Evolutionary conservation across 768 basidiomycete species (phyloP), one percentile per base, ranked within the genome.

Genomic region (Leucocoprinus sp.): DNA sequence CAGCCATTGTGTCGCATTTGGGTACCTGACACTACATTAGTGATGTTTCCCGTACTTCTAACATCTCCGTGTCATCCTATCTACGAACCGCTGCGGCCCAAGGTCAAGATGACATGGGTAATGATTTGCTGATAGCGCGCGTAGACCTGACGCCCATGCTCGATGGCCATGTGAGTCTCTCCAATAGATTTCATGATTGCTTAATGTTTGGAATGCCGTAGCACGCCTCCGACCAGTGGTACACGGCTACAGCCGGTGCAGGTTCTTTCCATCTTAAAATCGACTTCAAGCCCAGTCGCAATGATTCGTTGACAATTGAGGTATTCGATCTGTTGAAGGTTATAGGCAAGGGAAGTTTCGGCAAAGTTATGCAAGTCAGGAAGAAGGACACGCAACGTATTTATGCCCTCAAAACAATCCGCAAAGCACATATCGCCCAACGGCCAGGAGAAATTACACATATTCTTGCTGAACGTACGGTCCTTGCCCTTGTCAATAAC

Each of bases 331-430:
- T 99, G 39, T 83, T 99, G 57, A 96, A 93, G 62, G 95, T 99
- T 36, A 95, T 99, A 49, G 93, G 95, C 15, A 97, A 97, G 65
- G 95, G 96, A 8, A 86, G 82, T 50, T 99, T 99, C 56, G 95
- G 96, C 12, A 99, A 99, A 65, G 93, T 95, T 28, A 98, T 98
- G 96, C 95, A 99, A 75, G 95, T 99, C 33, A 84, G 93, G 43
- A 99, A 99, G 70, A 93, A 96, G 68, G 93, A 99, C 65, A 98
- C 96, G 1, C 79, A 90, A 54, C 90, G 96, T 48, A 87, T 99
- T 57, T 99, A 99, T 67, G 95, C 95, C 2, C 72, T 99, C 57
- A 98, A 98, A 71, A 97, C 96, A 2, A 97, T 98, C 56, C 80
- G 93, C 43, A 99, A 99, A 64, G 95, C 95, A 3, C 91, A 96